phyloP scores from a whole-genome alignment of 2,329 filamentous ascomycete species.

The Zalaria sp. region DNA sequence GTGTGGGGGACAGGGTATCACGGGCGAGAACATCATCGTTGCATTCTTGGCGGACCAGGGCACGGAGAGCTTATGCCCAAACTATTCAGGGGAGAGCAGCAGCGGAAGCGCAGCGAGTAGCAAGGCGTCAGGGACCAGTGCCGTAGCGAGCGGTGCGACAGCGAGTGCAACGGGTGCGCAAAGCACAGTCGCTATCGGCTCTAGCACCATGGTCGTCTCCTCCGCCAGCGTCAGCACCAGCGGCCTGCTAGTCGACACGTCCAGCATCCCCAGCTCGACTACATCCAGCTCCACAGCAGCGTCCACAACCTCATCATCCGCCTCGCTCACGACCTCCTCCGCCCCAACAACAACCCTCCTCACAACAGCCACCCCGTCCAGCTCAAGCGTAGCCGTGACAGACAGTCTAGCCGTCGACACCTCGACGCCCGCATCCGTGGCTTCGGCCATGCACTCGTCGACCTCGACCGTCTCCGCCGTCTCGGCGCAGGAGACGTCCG shows the following conservation, averaged over 20 bases:
- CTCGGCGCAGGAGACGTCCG: slow-evolving; percentile 6
- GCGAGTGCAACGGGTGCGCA: slow-evolving; percentile 3
- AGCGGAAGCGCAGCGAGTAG: background rate
- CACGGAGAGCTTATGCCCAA: slow-evolving; percentile 23
- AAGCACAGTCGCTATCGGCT: slow-evolving; percentile 4
- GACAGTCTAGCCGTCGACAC: slow-evolving; percentile 1
- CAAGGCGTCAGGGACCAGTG: background rate
- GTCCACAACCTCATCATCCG: slow-evolving; percentile 7
- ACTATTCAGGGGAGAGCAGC: slow-evolving; percentile 11
- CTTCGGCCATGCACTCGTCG: slow-evolving; percentile 6
- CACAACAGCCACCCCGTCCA: slow-evolving; percentile 4
- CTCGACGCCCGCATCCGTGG: slow-evolving; percentile 1
- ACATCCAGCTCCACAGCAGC: background rate
- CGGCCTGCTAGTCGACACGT: slow-evolving; percentile 4
- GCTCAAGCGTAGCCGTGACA: slow-evolving; percentile 4
- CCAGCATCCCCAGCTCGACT: slow-evolving; percentile 6
- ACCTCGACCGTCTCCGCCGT: slow-evolving; percentile 17
- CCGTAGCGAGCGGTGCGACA: slow-evolving; percentile 4
- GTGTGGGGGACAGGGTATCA: slow-evolving; percentile 21
- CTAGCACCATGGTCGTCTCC: slow-evolving; percentile 2
- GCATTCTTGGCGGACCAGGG: slow-evolving; percentile 27
- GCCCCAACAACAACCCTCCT: slow-evolving; percentile 1
- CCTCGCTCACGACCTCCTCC: slow-evolving; percentile 1
- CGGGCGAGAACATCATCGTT: slow-evolving; percentile 25
- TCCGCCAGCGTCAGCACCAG: background rate